Conservation (phyloP, 78 protist genomes). For the Bodo saltans region DNA sequence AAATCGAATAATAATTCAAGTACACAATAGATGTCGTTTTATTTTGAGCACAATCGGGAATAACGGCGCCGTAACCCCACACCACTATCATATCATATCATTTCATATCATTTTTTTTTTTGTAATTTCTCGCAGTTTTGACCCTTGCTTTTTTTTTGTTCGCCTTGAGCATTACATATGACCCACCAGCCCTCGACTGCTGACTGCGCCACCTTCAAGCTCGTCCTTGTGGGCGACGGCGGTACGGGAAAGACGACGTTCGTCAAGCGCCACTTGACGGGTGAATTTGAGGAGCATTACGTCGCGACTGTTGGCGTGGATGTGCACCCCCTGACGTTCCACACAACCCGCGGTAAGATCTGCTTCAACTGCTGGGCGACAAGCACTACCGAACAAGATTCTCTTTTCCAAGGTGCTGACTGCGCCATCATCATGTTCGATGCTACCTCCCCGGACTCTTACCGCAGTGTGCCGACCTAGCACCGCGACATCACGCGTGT, state of each 20-base stretch:
- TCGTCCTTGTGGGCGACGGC: constrained; percentile 96
- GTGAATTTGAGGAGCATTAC: constrained; percentile 94
- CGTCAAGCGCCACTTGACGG: constrained; percentile 97
- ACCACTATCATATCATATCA: too few relatives aligned
- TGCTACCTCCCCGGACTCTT: constrained; percentile 92
- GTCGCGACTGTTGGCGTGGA: constrained; percentile 65
- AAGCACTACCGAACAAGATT: constrained; percentile 55
- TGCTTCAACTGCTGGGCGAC: constrained; percentile 93
- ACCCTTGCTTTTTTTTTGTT: too few relatives aligned
- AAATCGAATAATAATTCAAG: too few relatives aligned
- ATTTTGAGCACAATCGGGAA: too few relatives aligned
- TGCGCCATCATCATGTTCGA: constrained; percentile 99
- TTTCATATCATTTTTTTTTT: too few relatives aligned
- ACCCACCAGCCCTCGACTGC: too few relatives aligned
- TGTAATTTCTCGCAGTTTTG: too few relatives aligned
- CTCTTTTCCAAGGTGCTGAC: constrained; percentile 89
- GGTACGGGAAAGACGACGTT: constrained; percentile 98
- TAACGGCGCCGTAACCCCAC: too few relatives aligned
- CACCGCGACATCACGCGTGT: constrained; percentile 90
- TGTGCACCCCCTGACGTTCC: constrained; percentile 89
- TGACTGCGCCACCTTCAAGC: constrained; percentile 61
- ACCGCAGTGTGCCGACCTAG: constrained; percentile 97
- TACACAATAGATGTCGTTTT: too few relatives aligned
- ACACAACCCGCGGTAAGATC: constrained; percentile 91
- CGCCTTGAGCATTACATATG: too few relatives aligned